phyloP scores from a whole-genome alignment of 805 yeast species.

The Barnettozyma vustinii region DNA sequence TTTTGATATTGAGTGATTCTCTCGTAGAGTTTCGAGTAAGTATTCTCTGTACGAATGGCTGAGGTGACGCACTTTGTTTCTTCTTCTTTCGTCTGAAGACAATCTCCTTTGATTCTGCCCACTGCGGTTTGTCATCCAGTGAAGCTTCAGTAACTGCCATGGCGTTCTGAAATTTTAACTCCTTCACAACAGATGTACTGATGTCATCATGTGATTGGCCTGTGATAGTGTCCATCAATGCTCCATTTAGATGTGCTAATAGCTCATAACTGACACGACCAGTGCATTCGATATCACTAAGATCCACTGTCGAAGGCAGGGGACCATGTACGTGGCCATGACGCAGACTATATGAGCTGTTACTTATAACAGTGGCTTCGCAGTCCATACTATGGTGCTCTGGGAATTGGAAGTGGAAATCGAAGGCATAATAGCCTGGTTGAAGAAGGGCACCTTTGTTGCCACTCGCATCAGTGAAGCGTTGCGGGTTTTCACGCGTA shows the following conservation, averaged over 20 bases:
- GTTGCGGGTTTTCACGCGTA: not conserved
- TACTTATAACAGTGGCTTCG: not conserved
- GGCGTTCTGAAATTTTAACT: not conserved
- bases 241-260: not conserved
- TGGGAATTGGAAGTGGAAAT: slow-evolving; percentile 1
- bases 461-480: not conserved
- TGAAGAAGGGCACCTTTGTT: not conserved
- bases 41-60: not conserved
- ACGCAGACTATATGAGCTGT: not conserved
- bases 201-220: not conserved
- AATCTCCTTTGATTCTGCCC: not conserved
- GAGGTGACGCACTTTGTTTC: not conserved
- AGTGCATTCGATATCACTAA: not conserved
- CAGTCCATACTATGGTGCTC: not conserved
- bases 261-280: slow-evolving; percentile 2
- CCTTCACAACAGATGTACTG: not conserved
- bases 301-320: slow-evolving; percentile 1
- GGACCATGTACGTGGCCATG: not conserved
- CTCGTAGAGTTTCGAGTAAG: not conserved
- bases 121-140: not conserved
- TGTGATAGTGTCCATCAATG: not conserved
- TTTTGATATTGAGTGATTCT: not conserved
- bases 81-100: not conserved
- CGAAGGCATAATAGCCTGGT: not conserved
- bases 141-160: not conserved